phyloP scores from a whole-genome alignment of 179 eudicot genomes.

The Nepenthes alata region DNA sequence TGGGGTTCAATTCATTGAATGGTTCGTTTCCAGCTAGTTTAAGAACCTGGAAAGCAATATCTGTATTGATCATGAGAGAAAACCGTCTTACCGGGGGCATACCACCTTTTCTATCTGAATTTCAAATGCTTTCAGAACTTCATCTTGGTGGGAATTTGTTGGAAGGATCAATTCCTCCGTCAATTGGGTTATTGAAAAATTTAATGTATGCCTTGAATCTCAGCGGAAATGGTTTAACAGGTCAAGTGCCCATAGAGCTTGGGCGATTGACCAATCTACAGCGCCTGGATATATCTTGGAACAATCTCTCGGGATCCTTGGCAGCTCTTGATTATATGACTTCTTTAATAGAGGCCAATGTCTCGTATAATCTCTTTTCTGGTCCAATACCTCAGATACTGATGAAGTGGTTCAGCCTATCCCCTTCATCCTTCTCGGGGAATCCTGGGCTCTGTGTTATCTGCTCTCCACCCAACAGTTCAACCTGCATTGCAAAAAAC shows the following conservation, averaged over 20 bases:
- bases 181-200: slow-evolving; percentile 25
- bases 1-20: slow-evolving; percentile 41
- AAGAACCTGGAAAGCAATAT: slow-evolving; percentile 27
- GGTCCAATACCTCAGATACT: slow-evolving; percentile 52
- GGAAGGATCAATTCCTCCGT: slow-evolving; percentile 51
- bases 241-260: slow-evolving; percentile 36
- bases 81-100: slow-evolving; percentile 51
- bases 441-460: slow-evolving; percentile 46
- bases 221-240: slow-evolving; percentile 47
- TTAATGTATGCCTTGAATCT: slow-evolving; percentile 43
- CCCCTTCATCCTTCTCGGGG: slow-evolving; percentile 38
- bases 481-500: slow-evolving; percentile 14
- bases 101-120: slow-evolving; percentile 35
- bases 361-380: slow-evolving; percentile 48
- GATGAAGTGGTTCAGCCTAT: slow-evolving; percentile 25
- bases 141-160: slow-evolving; percentile 57
- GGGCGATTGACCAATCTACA: slow-evolving; percentile 38
- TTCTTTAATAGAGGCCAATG: slow-evolving; percentile 33
- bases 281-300: slow-evolving; percentile 44
- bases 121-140: slow-evolving; percentile 30
- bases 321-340: slow-evolving; percentile 23
- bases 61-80: slow-evolving; percentile 39
- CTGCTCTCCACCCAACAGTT: slow-evolving; percentile 19
- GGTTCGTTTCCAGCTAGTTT: slow-evolving; percentile 52
- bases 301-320: slow-evolving; percentile 53